Percentiles rank a stretch among this genome's conserved stretches.
Evolutionary conservation across 2,329 filamentous ascomycete genomes (phyloP).

Genomic region (Cyphellophora europaea): DNA sequence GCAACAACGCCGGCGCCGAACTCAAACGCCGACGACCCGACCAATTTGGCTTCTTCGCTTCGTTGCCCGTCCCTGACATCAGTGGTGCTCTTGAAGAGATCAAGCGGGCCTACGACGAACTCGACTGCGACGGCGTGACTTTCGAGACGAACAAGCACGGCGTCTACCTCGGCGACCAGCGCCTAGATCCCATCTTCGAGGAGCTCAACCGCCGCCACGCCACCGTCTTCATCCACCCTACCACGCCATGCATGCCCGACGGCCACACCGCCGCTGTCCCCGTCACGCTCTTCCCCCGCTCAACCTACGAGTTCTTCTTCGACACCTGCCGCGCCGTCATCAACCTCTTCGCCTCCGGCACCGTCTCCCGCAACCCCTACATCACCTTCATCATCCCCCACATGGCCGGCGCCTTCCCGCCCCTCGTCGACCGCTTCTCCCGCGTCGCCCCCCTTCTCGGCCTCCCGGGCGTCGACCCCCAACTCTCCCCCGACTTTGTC

Average conservation of each 20-base stretch:
- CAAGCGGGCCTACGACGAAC: constrained; percentile 25
- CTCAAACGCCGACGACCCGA: constrained; percentile 19
- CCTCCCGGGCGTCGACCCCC: constrained; percentile 11
- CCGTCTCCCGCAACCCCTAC: constrained; percentile 35
- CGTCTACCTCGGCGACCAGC: constrained; percentile 40
- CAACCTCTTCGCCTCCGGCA: constrained; percentile 40
- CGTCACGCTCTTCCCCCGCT: constrained; percentile 28
- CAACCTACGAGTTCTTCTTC: constrained; percentile 45
- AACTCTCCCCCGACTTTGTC: constrained; percentile 12
- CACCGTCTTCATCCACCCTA: constrained; percentile 47
- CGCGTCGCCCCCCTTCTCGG: constrained; percentile 11
- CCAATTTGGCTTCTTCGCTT: constrained; percentile 45
- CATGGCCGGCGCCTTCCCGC: constrained; percentile 35
- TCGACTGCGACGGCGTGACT: constrained; percentile 42
- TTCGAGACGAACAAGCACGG: constrained; percentile 46
- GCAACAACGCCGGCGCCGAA: constrained; percentile 21
- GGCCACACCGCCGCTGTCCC: constrained; percentile 15
- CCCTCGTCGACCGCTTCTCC: constrained; percentile 15
- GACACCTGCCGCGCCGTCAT: constrained; percentile 41
- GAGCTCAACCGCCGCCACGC: constrained; percentile 38
- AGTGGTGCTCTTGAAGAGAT: constrained; percentile 40
- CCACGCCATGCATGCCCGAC: constrained; percentile 22
- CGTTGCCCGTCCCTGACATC: constrained; percentile 43
- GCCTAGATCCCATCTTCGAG: constrained; percentile 38
- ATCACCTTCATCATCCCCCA: constrained; percentile 42